phyloP scores from a whole-genome alignment of 2,329 filamentous ascomycete species.

The Fusarium solani-melongenae region DNA sequence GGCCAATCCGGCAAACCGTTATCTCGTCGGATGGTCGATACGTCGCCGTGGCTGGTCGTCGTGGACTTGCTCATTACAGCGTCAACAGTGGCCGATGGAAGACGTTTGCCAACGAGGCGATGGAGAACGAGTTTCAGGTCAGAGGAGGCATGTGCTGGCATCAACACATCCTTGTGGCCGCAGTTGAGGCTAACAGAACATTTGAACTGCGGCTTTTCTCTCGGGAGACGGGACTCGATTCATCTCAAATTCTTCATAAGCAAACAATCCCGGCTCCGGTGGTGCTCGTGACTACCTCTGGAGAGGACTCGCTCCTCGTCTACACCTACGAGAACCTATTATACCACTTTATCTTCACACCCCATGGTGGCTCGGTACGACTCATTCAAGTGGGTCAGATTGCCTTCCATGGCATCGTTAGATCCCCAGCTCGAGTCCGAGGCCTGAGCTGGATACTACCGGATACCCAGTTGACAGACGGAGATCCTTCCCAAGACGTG shows the following conservation, averaged over 20 bases:
- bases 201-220: slow-evolving; percentile 95
- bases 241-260: slow-evolving; percentile 76
- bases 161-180: slow-evolving; percentile 92
- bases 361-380: slow-evolving; percentile 74
- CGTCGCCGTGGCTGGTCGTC: slow-evolving; percentile 92
- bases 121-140: slow-evolving; percentile 92
- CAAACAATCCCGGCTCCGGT: slow-evolving; percentile 85
- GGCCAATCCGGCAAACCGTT: slow-evolving; percentile 89
- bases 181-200: slow-evolving; percentile 85
- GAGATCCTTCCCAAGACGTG: slow-evolving; percentile 95
- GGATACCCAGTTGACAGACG: slow-evolving; percentile 87
- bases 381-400: slow-evolving; percentile 97
- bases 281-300: slow-evolving; percentile 89
- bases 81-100: slow-evolving; percentile 96
- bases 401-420: slow-evolving; percentile 94
- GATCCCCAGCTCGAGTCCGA: slow-evolving; percentile 90
- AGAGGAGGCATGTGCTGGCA: slow-evolving; percentile 99
- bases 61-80: slow-evolving; percentile 95
- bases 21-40: slow-evolving; percentile 94
- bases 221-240: slow-evolving; percentile 82
- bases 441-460: slow-evolving; percentile 96
- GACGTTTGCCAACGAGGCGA: slow-evolving; percentile 82
- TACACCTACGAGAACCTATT: slow-evolving; percentile 98
- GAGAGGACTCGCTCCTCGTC: slow-evolving; percentile 92
- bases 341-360: slow-evolving; percentile 92